Conservation (phyloP, 2,329 filamentous ascomycete genomes). For the Fusarium sulawesiense region DNA sequence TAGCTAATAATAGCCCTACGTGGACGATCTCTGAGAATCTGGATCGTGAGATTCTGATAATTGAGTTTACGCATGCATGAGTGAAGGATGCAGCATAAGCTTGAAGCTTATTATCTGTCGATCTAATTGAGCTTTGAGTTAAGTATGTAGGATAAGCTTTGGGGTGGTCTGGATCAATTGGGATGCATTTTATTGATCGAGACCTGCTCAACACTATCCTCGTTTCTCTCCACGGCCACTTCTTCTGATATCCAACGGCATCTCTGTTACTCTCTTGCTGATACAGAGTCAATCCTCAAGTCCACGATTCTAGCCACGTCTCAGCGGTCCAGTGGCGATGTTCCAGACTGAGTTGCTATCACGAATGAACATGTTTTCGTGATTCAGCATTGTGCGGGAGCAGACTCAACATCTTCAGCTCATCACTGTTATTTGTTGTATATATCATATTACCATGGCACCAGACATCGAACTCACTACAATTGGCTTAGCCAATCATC, state of each 20-base stretch:
- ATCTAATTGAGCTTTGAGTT: background rate
- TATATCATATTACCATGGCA: background rate
- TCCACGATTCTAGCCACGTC: background rate
- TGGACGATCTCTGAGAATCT: background rate
- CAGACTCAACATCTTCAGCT: background rate
- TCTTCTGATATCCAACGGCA: background rate
- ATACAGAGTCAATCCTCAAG: background rate
- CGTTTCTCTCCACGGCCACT: background rate
- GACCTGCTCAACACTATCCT: background rate
- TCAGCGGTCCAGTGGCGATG: background rate
- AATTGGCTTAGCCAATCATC: slow-evolving; percentile 23
- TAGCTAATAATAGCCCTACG: background rate
- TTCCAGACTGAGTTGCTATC: background rate
- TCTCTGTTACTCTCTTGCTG: background rate
- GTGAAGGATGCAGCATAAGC: background rate
- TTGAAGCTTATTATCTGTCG: background rate
- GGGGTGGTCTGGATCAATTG: background rate
- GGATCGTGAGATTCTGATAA: background rate
- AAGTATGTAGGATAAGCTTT: background rate
- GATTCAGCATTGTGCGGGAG: background rate
- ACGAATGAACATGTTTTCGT: background rate
- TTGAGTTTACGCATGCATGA: background rate
- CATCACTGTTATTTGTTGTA: background rate
- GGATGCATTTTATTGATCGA: background rate
- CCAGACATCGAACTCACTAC: background rate